Conservation (phyloP, 495 filamentous ascomycete species). For the Glutinoglossum americanum region DNA sequence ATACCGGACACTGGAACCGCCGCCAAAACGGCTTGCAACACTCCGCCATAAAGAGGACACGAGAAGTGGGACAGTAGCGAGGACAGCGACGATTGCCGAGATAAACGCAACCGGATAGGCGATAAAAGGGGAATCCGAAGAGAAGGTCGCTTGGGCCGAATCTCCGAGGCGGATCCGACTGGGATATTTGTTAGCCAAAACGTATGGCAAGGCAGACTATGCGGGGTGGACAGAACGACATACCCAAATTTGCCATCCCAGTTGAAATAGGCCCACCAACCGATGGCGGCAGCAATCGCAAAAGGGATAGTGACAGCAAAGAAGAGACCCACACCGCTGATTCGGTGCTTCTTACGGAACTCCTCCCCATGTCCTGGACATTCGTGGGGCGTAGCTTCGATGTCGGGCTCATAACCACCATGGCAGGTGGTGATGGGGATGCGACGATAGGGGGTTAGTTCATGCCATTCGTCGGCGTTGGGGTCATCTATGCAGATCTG, state of each 20-base stretch:
- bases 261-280: conserved; percentile 69
- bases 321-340: conserved; percentile 60
- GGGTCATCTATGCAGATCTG: conserved; percentile 45
- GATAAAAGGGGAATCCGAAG: conserved; percentile 46
- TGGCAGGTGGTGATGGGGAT: conserved; percentile 73
- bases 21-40: conserved; percentile 22
- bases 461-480: conserved; percentile 46
- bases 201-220: not conserved
- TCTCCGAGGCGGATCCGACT: conserved; percentile 61
- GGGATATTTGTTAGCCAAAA: not conserved
- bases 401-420: conserved; percentile 49
- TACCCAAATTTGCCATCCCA: conserved; percentile 74
- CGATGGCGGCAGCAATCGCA: conserved; percentile 39
- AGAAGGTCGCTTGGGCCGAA: conserved; percentile 24
- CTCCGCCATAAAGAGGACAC: conserved; percentile 43
- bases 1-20: conserved; percentile 28
- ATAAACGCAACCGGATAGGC: conserved; percentile 59
- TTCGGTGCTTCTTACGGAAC: conserved; percentile 43
- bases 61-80: conserved; percentile 53
- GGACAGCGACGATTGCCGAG: conserved; percentile 53
- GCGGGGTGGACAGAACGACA: not conserved
- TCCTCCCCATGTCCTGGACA: conserved; percentile 64
- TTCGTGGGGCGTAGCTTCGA: conserved; percentile 23
- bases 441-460: conserved; percentile 72
- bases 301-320: conserved; percentile 62